Evolutionary conservation across 2,329 filamentous ascomycete genomes (phyloP).

Genomic region (Aureobasidium pullulans): DNA sequence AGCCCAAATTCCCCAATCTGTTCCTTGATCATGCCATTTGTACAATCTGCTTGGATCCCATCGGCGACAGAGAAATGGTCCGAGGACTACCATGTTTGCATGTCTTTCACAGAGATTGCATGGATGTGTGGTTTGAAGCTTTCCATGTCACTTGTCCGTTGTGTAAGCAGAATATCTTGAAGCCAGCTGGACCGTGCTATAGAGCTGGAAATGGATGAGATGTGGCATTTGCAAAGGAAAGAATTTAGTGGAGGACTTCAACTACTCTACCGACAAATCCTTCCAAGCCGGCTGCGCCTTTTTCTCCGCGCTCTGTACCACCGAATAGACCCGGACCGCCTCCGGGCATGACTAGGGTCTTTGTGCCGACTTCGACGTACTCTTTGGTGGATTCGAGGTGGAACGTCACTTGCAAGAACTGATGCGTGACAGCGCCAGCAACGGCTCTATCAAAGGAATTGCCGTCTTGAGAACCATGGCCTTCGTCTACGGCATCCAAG

Average conservation of each 20-base stretch:
- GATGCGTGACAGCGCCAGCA: constrained; percentile 22
- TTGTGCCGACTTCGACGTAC: constrained; percentile 65
- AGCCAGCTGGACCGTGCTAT: background rate
- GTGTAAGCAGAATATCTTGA: background rate
- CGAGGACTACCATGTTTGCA: constrained; percentile 11
- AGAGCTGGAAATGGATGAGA: background rate
- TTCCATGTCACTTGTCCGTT: constrained; percentile 6
- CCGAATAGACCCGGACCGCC: constrained; percentile 54
- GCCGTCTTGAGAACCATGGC: background rate
- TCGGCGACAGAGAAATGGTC: background rate
- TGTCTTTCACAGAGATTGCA: constrained; percentile 5
- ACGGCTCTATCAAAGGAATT: constrained; percentile 19
- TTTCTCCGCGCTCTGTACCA: constrained; percentile 44
- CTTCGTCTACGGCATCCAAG: constrained; percentile 33
- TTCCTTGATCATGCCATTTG: background rate
- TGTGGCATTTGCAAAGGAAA: background rate
- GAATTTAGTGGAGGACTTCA: constrained; percentile 16
- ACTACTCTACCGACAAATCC: constrained; percentile 62
- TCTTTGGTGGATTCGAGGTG: constrained; percentile 63
- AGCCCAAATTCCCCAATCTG: background rate
- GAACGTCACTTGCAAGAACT: constrained; percentile 50
- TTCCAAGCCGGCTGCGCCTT: constrained; percentile 54
- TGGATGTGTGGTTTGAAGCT: constrained; percentile 6
- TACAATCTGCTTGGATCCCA: constrained; percentile 7
- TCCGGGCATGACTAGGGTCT: constrained; percentile 64